Percentiles rank a stretch among this genome's conserved stretches.
phyloP scores from a whole-genome alignment of 2,329 filamentous ascomycete species.

The Aspergillus japonicus region DNA sequence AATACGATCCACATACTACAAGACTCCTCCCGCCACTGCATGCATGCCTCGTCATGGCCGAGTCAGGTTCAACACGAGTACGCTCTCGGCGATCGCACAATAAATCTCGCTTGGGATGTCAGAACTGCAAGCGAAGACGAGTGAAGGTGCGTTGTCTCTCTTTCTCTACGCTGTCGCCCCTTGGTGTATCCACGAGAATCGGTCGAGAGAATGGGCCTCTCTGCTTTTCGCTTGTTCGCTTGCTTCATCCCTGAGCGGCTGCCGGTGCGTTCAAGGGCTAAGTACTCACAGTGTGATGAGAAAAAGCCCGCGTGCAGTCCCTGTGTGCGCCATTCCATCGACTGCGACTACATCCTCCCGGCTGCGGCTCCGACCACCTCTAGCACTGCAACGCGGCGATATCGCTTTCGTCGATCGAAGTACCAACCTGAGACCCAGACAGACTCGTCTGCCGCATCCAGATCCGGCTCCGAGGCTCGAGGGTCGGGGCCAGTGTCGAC shows the following conservation, averaged over 20 bases:
- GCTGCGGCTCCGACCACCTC: slow-evolving; percentile 10
- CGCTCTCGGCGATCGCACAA: neutral
- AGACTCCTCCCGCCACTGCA: neutral
- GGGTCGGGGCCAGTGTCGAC: neutral
- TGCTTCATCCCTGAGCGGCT: neutral
- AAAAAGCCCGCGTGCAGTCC: slow-evolving; percentile 32
- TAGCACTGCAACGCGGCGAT: slow-evolving; percentile 7
- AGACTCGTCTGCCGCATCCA: neutral
- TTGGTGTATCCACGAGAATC: neutral
- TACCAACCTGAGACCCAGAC: slow-evolving; percentile 11
- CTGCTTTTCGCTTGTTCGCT: slow-evolving; percentile 2
- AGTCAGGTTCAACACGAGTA: neutral
- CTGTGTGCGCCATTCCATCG: slow-evolving; percentile 28
- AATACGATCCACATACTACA: neutral
- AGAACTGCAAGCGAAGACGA: neutral
- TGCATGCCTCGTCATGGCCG: neutral
- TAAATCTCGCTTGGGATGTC: neutral
- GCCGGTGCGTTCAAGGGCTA: neutral
- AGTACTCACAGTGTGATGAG: slow-evolving; percentile 33
- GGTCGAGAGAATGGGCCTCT: neutral
- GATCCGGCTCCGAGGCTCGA: slow-evolving; percentile 2
- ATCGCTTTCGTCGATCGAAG: slow-evolving; percentile 23
- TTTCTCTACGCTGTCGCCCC: neutral
- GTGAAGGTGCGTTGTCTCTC: neutral
- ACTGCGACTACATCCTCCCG: slow-evolving; percentile 25